Base-by-base conservation (phyloP, 306 rosid genomes). In the Vigna mungo region DNA sequence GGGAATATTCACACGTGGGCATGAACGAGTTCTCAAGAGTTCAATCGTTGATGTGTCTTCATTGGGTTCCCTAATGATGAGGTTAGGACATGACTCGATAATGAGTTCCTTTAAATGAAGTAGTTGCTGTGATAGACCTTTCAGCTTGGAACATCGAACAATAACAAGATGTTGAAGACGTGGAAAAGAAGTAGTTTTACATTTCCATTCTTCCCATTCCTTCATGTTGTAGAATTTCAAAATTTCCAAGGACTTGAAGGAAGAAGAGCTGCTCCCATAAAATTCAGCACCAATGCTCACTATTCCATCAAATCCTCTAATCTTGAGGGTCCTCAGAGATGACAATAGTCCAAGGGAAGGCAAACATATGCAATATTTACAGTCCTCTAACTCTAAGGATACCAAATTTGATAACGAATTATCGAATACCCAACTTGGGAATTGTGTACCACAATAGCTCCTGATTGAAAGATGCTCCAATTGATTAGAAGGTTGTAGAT, bases 81-180 rank as follows among this genome's bases (percentile, higher is more conserved):
- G 2, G 5, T 1, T 9, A 18, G 0, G 14, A 7, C 60, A 53
- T 0, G 0, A 1, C 2, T 0, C 0, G 2, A 53, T 18, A 7
- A 0, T 0, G 0, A 53, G 27, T 18, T 1, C 0, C 60, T 54
- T 9, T 20, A 9, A 0, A 18, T 20, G 30, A 20, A 9, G 30
- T 1, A 18, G 14, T 18, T 18, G 30, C 15, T 20, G 6, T 20
- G 30, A 9, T 1, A 3, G 13, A 1, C 30, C 60, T 54, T 54
- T 54, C 15, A 54, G 60, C 2, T 18, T 20, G 6, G 14, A 30
- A 18, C 13, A 18, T 34, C 4, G 6, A 34, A 1, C 4, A 9
- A 18, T 0, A 18, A 5, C 1, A 53, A 54, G 60, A 54, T 3
- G 1, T 54, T 1, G 0, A 53, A 54, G 60, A 20, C 60, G 60